phyloP scores from a whole-genome alignment of 345 rosid genomes.

The Gossypium sturtianum region DNA sequence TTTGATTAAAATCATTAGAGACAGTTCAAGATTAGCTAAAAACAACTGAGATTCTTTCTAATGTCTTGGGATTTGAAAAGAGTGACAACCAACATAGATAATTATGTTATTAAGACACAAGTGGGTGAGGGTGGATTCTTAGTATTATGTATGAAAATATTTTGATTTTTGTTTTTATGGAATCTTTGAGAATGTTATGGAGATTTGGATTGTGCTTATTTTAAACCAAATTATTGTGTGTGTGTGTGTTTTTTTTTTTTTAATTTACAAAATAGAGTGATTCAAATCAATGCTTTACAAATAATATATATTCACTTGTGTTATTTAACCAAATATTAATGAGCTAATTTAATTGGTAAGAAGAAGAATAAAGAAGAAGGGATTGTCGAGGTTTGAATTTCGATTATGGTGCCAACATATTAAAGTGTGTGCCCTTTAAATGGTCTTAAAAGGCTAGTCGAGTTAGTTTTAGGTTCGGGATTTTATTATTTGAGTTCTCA shows the following conservation, averaged over 20 bases:
- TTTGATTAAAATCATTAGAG: not conserved
- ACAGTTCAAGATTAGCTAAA: slow-evolving; percentile 30
- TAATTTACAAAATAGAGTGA: not conserved
- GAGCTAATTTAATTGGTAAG: not conserved
- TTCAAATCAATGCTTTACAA: not conserved
- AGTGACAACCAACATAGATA: slow-evolving; percentile 50
- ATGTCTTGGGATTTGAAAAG: slow-evolving; percentile 34
- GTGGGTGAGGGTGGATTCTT: slow-evolving; percentile 13
- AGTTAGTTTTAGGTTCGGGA: no score
- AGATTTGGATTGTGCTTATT: not conserved
- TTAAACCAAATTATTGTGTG: not conserved
- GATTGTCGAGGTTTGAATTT: no score
- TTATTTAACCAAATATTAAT: not conserved
- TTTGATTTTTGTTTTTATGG: not conserved
- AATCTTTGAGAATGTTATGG: not conserved
- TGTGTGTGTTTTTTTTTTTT: not conserved
- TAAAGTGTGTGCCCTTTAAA: no score
- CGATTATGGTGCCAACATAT: no score
- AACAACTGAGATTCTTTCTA: slow-evolving; percentile 24
- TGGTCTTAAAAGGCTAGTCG: no score
- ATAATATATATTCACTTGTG: not conserved
- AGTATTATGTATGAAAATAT: not conserved
- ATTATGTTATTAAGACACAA: slow-evolving; percentile 6
- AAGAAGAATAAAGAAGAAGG: not conserved
- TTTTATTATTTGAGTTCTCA: no score